Evolutionary conservation across 75 land plant genomes (phyloP).

Genomic region (Pseudotsuga menziesii): DNA sequence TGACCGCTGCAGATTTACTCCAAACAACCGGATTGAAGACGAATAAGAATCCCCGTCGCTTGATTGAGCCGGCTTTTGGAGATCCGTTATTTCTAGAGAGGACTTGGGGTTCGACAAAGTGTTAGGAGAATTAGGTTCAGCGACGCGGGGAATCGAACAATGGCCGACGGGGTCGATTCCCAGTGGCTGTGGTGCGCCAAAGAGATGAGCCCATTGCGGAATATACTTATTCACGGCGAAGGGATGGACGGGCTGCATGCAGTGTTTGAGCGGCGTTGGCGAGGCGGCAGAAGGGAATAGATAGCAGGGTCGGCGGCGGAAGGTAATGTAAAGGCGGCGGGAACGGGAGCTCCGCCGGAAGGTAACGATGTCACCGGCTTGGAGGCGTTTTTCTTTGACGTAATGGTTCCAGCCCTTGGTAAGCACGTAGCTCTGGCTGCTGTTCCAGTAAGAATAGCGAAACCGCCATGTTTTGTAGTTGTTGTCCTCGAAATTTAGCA

Average conservation of each 20-base stretch:
- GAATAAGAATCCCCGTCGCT: neutral
- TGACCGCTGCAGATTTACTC: neutral
- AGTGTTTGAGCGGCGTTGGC: neutral
- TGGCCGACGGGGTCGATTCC: neutral
- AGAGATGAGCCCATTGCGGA: neutral
- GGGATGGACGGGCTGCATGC: neutral
- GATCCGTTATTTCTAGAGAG: neutral
- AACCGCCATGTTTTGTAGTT: conserved; percentile 40
- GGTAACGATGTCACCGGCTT: conserved; percentile 33
- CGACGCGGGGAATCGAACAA: neutral
- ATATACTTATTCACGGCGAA: neutral
- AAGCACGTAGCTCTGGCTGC: conserved; percentile 53
- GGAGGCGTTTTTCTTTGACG: conserved; percentile 45
- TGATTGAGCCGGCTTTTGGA: neutral
- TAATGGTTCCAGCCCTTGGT: conserved; percentile 54
- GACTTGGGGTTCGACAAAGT: neutral
- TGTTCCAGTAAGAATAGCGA: conserved; percentile 51
- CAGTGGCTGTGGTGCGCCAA: neutral
- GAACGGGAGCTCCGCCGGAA: conserved; percentile 15
- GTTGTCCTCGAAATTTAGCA: conserved; percentile 57
- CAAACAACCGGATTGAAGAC: neutral
- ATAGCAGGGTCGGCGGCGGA: neutral
- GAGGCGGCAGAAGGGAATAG: neutral
- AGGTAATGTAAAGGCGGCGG: conserved; percentile 31
- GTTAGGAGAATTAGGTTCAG: neutral